Evolutionary conservation across 148 eudicot genomes (phyloP).

Genomic region (Oxyria digyna): DNA sequence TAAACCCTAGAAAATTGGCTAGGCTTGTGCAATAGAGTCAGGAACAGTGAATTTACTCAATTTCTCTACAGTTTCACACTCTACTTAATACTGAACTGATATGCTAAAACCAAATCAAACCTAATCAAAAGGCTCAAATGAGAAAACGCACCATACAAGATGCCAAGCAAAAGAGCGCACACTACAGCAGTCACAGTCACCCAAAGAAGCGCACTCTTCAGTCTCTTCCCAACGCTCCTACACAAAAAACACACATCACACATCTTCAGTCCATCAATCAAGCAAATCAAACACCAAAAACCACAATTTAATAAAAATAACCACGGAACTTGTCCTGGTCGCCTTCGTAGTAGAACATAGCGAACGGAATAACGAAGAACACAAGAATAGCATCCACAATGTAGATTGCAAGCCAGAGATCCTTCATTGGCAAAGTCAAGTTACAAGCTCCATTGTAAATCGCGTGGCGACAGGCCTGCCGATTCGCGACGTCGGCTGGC

Average conservation of each 20-base stretch:
- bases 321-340: slow-evolving; percentile 85
- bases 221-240: slow-evolving; percentile 68
- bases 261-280: background rate
- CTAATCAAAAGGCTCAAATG: background rate
- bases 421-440: slow-evolving; percentile 89
- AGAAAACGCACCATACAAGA: slow-evolving; percentile 61
- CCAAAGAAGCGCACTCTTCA: slow-evolving; percentile 73
- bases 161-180: slow-evolving; percentile 77
- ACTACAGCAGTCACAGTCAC: slow-evolving; percentile 62
- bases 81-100: background rate
- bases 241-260: slow-evolving; percentile 9
- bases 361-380: slow-evolving; percentile 86
- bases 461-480: slow-evolving; percentile 89
- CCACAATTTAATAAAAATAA: background rate
- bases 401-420: slow-evolving; percentile 79
- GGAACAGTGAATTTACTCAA: no score
- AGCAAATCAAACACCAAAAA: slow-evolving; percentile 3
- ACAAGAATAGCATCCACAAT: slow-evolving; percentile 76
- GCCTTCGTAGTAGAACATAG: slow-evolving; percentile 95
- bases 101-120: background rate
- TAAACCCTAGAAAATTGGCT: background rate
- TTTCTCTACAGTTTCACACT: background rate
- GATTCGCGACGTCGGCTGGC: slow-evolving; percentile 92
- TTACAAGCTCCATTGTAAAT: slow-evolving; percentile 88
- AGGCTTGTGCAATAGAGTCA: no score